Base-by-base conservation (phyloP, 768 basidiomycete genomes). In the Auricularia heimuer region DNA sequence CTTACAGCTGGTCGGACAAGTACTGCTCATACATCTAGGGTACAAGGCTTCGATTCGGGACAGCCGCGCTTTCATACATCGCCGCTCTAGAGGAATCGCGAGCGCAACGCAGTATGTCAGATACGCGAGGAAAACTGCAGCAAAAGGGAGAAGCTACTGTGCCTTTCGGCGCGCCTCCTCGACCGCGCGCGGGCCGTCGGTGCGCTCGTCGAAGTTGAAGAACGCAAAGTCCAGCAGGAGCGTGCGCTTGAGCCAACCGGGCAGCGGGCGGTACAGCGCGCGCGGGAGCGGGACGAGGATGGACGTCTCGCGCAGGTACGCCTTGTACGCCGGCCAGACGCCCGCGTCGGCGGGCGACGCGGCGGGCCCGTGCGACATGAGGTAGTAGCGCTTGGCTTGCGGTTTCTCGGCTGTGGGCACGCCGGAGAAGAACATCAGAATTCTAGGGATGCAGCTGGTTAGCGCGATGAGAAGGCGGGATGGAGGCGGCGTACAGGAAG, bases 341-440 rank as follows among this genome's bases (percentile, higher is more conserved):
- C 72, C 69, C 3, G 70, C 62, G 63, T 76, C 64, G 37, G 72
- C 73, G 21, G 71, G 70, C 12, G 69, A 54, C 10, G 76, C 73
- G 8, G 75, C 65, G 21, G 77, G 74, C 3, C 77, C 80, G 67
- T 83, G 72, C 11, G 81, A 77, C 71, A 85, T 75, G 37, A 84
- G 74, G 73, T 80, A 87, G 71, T 80, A 87, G 67, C 78, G 78
- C 70, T 82, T 81, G 0, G 85, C 86, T 47, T 82, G 80, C 2
- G 85, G 85, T 71, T 86, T 87, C 72, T 88, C 86, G 3, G 85
- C 85, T 0, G 84, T 84, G 0, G 87, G 88, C n/a, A 90, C 70
- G 8, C 87, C 88, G 11, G 85, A 86, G 4, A 77, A 83, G 74
- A 88, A 88, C 76, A 90, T 79, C 18, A 87, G 77, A 2, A 86